Conservation (phyloP, 2,329 filamentous ascomycete genomes). For the Rutstroemia sp. region DNA sequence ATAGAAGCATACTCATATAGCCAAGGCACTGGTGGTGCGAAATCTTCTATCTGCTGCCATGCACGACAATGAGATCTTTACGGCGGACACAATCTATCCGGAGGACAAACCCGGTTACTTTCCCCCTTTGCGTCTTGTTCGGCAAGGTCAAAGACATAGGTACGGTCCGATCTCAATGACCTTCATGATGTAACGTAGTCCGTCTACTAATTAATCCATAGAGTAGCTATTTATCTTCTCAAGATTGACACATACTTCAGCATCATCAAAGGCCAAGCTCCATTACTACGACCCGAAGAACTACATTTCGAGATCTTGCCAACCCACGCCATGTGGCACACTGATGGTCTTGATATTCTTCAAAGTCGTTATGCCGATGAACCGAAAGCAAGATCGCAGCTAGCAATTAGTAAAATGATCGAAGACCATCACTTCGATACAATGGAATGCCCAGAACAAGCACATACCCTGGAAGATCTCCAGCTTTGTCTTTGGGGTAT, state of each 20-base stretch:
- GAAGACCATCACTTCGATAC: constrained; percentile 5
- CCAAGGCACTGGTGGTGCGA: constrained; percentile 30
- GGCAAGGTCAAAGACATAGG: constrained; percentile 32
- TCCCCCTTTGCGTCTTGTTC: constrained; percentile 30
- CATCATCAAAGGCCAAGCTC: constrained; percentile 28
- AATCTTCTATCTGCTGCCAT: constrained; percentile 31
- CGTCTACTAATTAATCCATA: constrained; percentile 16
- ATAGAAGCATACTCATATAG: constrained; percentile 14
- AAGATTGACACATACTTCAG: constrained; percentile 36
- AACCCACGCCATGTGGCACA: constrained; percentile 33
- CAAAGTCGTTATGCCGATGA: constrained; percentile 31
- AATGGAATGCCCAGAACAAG: neutral
- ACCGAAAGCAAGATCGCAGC: constrained; percentile 26
- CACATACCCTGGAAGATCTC: constrained; percentile 20
- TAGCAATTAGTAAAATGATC: constrained; percentile 15
- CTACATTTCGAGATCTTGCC: constrained; percentile 31
- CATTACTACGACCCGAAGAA: constrained; percentile 31
- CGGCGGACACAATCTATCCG: constrained; percentile 28
- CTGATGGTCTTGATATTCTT: constrained; percentile 32
- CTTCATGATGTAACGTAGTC: neutral
- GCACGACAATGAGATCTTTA: constrained; percentile 33
- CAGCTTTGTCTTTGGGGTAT: constrained; percentile 22
- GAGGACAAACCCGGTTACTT: constrained; percentile 35
- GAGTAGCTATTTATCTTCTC: constrained; percentile 30
- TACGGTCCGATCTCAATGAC: constrained; percentile 10